Base-by-base conservation (phyloP, 2,329 filamentous ascomycete genomes). In the Ophiostoma novo-ulmi region DNA sequence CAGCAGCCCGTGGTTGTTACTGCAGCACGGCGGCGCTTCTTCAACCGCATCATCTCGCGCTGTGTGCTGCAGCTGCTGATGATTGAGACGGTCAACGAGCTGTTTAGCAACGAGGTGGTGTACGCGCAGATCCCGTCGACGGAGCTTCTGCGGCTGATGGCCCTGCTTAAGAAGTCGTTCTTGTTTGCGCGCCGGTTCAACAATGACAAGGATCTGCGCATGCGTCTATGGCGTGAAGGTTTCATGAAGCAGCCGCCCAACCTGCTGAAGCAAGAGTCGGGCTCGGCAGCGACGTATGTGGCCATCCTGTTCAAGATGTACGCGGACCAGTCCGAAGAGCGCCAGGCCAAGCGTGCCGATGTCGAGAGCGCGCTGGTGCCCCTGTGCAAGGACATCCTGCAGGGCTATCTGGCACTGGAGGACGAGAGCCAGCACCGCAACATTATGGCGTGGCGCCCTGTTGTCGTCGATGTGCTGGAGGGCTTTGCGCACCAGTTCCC, bases 211-310 rank as follows among this genome's bases (percentile, higher is more conserved):
- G 95, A 98, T 75, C 84, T 99, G 52, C 89, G 95, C 65, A 97
- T 97, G 85, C 88, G 92, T 22, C 85, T 99, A 22, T 99, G 96
- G 93, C 87, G 93, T 68, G 95, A 99, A 79, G 95, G 96, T 0
- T 99, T 99, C 84, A 99, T 99, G 95, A 97, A 97, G 81, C 95
- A 99, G 78, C 94, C 95, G 20, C 95, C 95, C 2, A 99, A 99
- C 77, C 84, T 99, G 14, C 86, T 99, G 39, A 99, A 99, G 82
- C 95, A 99, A 79, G 95, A 99, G 81, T 92, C 88, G 73, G 94
- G 95, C 58, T 92, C 91, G 70, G 95, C 95, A 0, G 92, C 92
- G 2, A 97, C 96, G 1, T 99, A 99, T 78, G 93, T 99, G 48
- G 91, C 91, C 73, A 99, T 99, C 74, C 83, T 99, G 38, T 93